Evolutionary conservation across 2,329 filamentous ascomycete species (phyloP).

Genomic region (Neonectria neomacrospora): DNA sequence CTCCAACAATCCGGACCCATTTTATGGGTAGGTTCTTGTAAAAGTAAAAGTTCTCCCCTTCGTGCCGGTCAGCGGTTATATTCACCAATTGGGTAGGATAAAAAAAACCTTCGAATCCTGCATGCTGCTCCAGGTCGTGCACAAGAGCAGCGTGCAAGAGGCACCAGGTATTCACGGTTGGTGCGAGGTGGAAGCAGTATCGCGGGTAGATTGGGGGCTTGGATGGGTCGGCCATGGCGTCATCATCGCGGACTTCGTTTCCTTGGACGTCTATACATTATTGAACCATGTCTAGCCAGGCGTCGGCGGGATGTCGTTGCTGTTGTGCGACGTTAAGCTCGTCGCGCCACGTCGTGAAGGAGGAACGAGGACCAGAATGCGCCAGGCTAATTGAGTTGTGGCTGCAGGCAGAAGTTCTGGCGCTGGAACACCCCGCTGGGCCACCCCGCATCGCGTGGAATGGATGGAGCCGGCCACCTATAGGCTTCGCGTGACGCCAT

Average conservation of each 20-base stretch:
- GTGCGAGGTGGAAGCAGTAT: slow-evolving; percentile 72
- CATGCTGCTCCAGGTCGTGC: slow-evolving; percentile 56
- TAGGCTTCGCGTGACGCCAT: background rate
- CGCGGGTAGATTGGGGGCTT: slow-evolving; percentile 63
- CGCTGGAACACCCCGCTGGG: background rate
- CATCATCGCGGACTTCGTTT: slow-evolving; percentile 36
- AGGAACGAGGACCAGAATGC: background rate
- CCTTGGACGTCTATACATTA: slow-evolving; percentile 21
- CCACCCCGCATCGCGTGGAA: background rate
- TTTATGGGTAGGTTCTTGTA: slow-evolving; percentile 79
- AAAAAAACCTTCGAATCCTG: slow-evolving; percentile 63
- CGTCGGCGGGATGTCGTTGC: slow-evolving; percentile 6
- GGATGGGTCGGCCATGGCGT: slow-evolving; percentile 63
- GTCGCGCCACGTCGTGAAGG: slow-evolving; percentile 14
- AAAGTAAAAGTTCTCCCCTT: slow-evolving; percentile 70
- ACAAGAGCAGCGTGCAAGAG: slow-evolving; percentile 65
- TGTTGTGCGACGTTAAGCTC: slow-evolving; percentile 6
- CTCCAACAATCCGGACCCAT: slow-evolving; percentile 77
- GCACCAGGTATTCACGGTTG: slow-evolving; percentile 70
- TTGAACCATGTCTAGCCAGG: slow-evolving; percentile 20
- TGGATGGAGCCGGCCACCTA: background rate
- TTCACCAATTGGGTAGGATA: background rate
- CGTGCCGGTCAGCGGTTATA: slow-evolving; percentile 17
- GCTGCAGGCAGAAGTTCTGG: slow-evolving; percentile 3
- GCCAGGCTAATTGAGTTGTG: background rate